phyloP scores from a whole-genome alignment of 176 grass and related monocot species.

The Musa acuminata region DNA sequence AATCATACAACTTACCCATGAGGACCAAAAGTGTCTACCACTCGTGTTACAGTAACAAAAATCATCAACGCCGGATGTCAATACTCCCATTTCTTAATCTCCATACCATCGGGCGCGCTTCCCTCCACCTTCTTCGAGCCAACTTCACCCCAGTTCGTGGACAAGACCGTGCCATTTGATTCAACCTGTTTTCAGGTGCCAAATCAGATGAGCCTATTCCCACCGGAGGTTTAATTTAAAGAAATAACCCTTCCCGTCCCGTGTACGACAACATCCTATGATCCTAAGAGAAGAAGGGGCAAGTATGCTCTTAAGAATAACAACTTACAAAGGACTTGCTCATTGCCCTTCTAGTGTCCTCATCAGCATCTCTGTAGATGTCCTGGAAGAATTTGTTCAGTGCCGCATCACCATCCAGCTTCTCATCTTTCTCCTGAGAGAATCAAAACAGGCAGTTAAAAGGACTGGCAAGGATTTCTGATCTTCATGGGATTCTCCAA shows the following conservation, averaged over 20 bases:
- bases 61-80: too few species aligned
- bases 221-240: too few species aligned
- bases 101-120: slow-evolving; percentile 47
- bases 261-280: too few species aligned
- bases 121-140: slow-evolving; percentile 38
- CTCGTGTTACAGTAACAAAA: too few species aligned
- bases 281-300: too few species aligned
- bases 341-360: slow-evolving; percentile 75
- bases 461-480: background rate
- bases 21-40: too few species aligned
- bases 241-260: too few species aligned
- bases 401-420: slow-evolving; percentile 79
- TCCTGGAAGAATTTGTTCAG: slow-evolving; percentile 70
- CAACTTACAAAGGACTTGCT: slow-evolving; percentile 68
- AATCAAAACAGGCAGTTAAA: background rate
- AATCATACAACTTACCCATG: too few species aligned
- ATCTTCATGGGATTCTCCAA: background rate
- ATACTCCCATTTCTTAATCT: slow-evolving; percentile 43
- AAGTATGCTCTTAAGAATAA: background rate
- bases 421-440: slow-evolving; percentile 77
- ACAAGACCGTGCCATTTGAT: slow-evolving; percentile 43
- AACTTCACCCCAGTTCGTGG: slow-evolving; percentile 47
- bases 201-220: background rate
- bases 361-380: slow-evolving; percentile 71
- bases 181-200: slow-evolving; percentile 16